Evolutionary conservation across 2,329 filamentous ascomycete species (phyloP).

Genomic region (Neophaeococcomyces aloes): DNA sequence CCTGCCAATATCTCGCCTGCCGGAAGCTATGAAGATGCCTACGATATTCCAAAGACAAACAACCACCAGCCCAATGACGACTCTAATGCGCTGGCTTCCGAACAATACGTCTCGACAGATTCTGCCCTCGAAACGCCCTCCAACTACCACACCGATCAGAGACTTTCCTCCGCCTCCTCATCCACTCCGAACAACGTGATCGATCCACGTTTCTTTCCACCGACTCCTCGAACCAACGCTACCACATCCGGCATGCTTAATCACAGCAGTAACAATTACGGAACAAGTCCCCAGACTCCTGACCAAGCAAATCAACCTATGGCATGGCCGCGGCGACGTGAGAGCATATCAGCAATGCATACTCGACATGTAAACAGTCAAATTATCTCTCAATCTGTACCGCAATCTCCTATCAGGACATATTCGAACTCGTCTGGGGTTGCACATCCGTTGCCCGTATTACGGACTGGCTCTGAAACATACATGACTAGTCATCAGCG

Average conservation of each 20-base stretch:
- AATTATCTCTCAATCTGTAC: constrained; percentile 1
- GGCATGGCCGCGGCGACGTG: constrained; percentile 20
- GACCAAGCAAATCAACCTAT: constrained; percentile 21
- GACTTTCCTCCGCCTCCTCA: constrained; percentile 18
- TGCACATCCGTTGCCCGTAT: constrained; percentile 13
- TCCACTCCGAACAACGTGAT: constrained; percentile 26
- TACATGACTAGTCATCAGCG: constrained; percentile 8
- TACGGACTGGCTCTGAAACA: constrained; percentile 13
- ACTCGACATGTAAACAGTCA: background rate
- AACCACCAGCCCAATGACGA: background rate
- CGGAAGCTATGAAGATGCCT: constrained; percentile 12
- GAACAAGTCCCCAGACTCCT: constrained; percentile 25
- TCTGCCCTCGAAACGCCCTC: background rate
- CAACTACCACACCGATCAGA: background rate
- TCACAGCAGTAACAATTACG: constrained; percentile 23
- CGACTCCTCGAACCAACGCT: constrained; percentile 22
- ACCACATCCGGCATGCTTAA: constrained; percentile 21
- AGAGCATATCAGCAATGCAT: background rate
- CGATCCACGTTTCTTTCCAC: constrained; percentile 23
- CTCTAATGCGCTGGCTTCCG: background rate
- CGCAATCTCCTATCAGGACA: constrained; percentile 16
- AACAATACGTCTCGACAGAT: background rate
- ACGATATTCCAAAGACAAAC: constrained; percentile 10
- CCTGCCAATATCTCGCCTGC: constrained; percentile 1
- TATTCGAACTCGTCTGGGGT: constrained; percentile 15